Evolutionary conservation across 805 yeast species (phyloP).

Genomic region (Metschnikowia continentalis): DNA sequence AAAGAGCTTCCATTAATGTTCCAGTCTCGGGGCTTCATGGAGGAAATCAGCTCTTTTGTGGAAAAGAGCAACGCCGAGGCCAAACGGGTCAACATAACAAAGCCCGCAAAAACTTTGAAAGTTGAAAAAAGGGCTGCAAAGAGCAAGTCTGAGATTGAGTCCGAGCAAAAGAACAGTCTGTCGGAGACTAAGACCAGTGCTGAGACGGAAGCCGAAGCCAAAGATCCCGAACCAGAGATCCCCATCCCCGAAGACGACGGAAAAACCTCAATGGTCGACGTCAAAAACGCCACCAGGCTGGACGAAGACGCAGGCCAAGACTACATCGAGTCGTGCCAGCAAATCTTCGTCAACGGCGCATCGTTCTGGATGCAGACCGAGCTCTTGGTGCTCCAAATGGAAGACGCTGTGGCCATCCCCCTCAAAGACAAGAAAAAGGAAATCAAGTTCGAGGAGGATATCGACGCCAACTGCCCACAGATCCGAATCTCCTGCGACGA

Average conservation of each 20-base stretch:
- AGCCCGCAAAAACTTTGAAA: too few relatives aligned
- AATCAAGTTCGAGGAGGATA: constrained; percentile 3
- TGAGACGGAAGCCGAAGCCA: too few relatives aligned
- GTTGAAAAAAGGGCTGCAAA: too few relatives aligned
- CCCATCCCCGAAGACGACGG: background rate
- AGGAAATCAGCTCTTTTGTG: background rate
- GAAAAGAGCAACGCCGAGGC: background rate
- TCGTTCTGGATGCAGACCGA: constrained; percentile 8
- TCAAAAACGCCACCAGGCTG: background rate
- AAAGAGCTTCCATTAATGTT: background rate
- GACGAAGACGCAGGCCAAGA: background rate
- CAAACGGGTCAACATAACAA: background rate
- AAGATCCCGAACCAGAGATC: background rate
- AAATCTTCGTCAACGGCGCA: background rate
- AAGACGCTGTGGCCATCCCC: background rate
- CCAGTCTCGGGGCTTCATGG: background rate
- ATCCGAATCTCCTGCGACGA: background rate
- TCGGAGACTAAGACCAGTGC: too few relatives aligned
- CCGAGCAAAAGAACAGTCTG: too few relatives aligned
- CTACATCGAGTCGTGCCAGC: constrained; percentile 5
- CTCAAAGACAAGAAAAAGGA: background rate
- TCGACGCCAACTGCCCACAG: constrained; percentile 1
- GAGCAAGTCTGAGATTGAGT: too few relatives aligned
- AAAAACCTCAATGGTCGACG: background rate
- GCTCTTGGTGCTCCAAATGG: constrained; percentile 5